phyloP scores from a whole-genome alignment of 2,329 filamentous ascomycete genomes.

The Talaromyces atroroseus region DNA sequence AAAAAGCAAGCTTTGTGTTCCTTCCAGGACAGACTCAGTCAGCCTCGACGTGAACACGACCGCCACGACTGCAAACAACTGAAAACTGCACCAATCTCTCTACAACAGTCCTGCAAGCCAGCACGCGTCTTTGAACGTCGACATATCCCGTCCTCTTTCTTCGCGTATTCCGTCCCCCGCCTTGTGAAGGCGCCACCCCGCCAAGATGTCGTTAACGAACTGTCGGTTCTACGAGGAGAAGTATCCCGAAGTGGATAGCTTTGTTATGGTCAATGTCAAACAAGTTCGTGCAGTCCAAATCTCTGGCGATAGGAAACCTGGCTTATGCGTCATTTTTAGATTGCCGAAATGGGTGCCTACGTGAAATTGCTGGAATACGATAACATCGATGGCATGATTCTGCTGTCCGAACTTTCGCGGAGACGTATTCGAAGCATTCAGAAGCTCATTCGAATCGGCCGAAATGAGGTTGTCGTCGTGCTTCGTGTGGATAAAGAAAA shows the following conservation, averaged over 20 bases:
- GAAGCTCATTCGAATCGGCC: slow-evolving; percentile 95
- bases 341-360: slow-evolving; percentile 99
- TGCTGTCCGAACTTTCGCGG: slow-evolving; percentile 94
- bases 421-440: slow-evolving; percentile 98
- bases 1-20: slow-evolving; percentile 11
- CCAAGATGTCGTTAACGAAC: slow-evolving; percentile 89
- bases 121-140: not conserved
- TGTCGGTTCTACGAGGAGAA: slow-evolving; percentile 98
- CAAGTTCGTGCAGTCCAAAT: slow-evolving; percentile 55
- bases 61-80: not conserved
- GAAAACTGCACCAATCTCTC: not conserved
- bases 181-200: slow-evolving; percentile 37
- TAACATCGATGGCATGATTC: slow-evolving; percentile 99
- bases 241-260: slow-evolving; percentile 97
- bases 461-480: slow-evolving; percentile 97
- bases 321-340: slow-evolving; percentile 49
- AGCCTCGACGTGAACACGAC: slow-evolving; percentile 2
- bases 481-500: slow-evolving; percentile 99
- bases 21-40: not conserved
- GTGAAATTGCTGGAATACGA: slow-evolving; percentile 99
- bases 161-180: slow-evolving; percentile 9
- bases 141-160: not conserved
- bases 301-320: slow-evolving; percentile 1
- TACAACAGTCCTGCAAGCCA: not conserved
- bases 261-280: slow-evolving; percentile 99